phyloP scores from a whole-genome alignment of 208 protist species.

The Leptomonas pyrrhocoris region DNA sequence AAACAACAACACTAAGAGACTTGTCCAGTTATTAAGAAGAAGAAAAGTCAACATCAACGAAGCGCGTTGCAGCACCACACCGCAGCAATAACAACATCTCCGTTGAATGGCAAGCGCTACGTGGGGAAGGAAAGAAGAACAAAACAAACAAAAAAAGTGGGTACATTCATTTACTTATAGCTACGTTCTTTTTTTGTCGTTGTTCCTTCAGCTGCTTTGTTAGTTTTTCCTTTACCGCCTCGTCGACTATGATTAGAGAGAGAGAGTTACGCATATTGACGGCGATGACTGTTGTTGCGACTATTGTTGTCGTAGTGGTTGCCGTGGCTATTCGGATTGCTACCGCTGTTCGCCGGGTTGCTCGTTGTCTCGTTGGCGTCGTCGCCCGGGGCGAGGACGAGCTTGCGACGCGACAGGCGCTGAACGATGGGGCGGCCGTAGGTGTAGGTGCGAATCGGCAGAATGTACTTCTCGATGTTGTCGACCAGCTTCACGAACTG shows the following conservation, averaged over 20 bases:
- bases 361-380: constrained; percentile 26
- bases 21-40: background rate
- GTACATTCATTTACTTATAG: background rate
- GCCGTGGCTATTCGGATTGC: background rate
- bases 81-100: background rate
- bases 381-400: constrained; percentile 66
- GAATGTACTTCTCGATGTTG: constrained; percentile 89
- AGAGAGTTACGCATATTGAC: background rate
- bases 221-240: background rate
- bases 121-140: background rate
- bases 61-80: background rate
- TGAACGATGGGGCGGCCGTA: constrained; percentile 97
- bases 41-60: too few species aligned
- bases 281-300: constrained; percentile 19
- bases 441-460: constrained; percentile 93
- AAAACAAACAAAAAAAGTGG: constrained; percentile 1
- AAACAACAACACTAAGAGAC: background rate
- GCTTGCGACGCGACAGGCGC: constrained; percentile 82
- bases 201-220: background rate
- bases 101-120: too few species aligned
- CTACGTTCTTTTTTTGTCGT: background rate
- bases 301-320: constrained; percentile 19
- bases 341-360: constrained; percentile 13
- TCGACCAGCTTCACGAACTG: constrained; percentile 82
- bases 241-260: background rate